Evolutionary conservation across 768 basidiomycete species (phyloP).

Genomic region (Baorangia bicolor): DNA sequence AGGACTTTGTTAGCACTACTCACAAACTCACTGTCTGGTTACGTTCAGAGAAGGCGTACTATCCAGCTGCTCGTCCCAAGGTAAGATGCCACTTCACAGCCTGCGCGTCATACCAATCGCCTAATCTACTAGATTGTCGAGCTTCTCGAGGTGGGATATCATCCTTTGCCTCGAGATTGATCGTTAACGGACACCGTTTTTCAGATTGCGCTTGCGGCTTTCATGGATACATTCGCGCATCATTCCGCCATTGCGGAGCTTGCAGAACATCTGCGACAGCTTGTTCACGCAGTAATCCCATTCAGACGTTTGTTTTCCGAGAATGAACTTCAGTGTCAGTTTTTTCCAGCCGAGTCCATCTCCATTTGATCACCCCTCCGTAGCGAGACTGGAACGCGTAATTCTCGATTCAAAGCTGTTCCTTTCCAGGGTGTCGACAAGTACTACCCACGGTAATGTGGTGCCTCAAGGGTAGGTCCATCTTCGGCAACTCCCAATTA

Average conservation of each 20-base stretch:
- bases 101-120: constrained; percentile 3
- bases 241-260: not conserved
- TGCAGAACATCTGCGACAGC: constrained; percentile 13
- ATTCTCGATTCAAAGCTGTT: constrained; percentile 5
- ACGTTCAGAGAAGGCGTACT: constrained; percentile 50
- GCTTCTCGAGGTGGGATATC: constrained; percentile 44
- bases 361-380: not conserved
- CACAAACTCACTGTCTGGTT: constrained; percentile 47
- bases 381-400: constrained; percentile 23
- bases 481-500: not conserved
- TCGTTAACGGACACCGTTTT: not conserved
- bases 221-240: constrained; percentile 11
- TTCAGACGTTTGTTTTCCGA: constrained; percentile 23
- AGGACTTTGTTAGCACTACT: constrained; percentile 21
- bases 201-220: constrained; percentile 23
- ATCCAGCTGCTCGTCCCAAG: constrained; percentile 46
- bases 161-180: not conserved
- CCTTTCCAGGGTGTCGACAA: not conserved
- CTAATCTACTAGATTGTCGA: constrained; percentile 44
- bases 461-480: constrained; percentile 14
- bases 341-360: not conserved
- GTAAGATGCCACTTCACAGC: constrained; percentile 31
- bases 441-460: not conserved
- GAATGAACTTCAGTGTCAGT: constrained; percentile 23
- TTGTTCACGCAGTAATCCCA: constrained; percentile 23